These are phyloP conservation scores for Mortierella sp. DNA, from an alignment of 371 early-diverging fungal species.

Conservation along the genomic window DNA sequence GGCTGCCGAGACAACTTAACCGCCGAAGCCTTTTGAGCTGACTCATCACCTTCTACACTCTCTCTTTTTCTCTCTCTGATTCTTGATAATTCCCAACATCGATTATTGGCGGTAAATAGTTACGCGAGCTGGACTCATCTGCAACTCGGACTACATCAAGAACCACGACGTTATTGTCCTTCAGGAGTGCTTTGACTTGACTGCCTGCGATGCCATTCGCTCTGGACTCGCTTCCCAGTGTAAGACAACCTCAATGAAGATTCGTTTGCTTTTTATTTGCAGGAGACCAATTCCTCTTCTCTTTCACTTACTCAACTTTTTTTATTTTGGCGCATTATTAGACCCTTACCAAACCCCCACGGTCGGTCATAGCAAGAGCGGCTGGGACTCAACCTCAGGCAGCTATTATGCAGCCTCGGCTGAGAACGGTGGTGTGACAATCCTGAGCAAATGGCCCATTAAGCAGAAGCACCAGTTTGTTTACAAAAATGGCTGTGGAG, in stretches of 20 bases:
- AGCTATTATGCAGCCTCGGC: slow-evolving; percentile 25
- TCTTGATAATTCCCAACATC: neutral
- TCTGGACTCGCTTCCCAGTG: slow-evolving; percentile 42
- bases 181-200: slow-evolving; percentile 38
- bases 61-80: neutral
- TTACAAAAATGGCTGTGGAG: slow-evolving; percentile 45
- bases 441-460: slow-evolving; percentile 57
- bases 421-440: slow-evolving; percentile 49
- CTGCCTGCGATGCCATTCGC: slow-evolving; percentile 26
- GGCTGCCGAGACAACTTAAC: neutral
- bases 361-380: slow-evolving; percentile 43
- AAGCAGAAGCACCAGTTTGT: slow-evolving; percentile 39
- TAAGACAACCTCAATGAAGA: slow-evolving; percentile 11
- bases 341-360: slow-evolving; percentile 50
- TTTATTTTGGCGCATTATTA: slow-evolving; percentile 10
- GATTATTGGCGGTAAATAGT: slow-evolving; percentile 15
- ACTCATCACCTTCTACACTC: neutral
- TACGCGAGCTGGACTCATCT: slow-evolving; percentile 32
- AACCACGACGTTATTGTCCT: slow-evolving; percentile 46
- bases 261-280: neutral
- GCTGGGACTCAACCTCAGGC: slow-evolving; percentile 55
- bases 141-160: slow-evolving; percentile 43
- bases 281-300: neutral
- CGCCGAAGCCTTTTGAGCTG: neutral
- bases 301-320: neutral